Conservation (phyloP, 345 rosid species). For the Gossypium australe region DNA sequence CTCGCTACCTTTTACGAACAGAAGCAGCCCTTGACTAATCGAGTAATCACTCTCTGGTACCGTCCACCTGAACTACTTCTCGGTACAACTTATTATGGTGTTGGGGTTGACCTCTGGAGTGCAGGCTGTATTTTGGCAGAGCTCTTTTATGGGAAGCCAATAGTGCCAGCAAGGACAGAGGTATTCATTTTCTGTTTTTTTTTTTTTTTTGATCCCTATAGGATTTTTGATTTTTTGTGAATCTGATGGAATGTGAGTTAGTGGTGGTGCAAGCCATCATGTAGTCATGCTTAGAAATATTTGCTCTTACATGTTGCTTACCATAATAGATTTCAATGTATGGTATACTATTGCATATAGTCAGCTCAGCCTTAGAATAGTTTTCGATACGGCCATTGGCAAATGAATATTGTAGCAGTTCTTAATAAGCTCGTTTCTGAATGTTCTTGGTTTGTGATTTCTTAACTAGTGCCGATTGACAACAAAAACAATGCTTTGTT, state of each 20-base stretch:
- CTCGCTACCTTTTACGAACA: constrained; percentile 59
- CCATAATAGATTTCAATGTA: not conserved
- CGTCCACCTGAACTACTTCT: constrained; percentile 94
- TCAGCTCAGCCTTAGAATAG: too few relatives aligned
- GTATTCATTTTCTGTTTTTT: constrained; percentile 25
- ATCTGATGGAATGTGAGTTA: not conserved
- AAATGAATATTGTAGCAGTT: not conserved
- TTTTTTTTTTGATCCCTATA: not conserved
- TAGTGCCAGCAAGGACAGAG: constrained; percentile 91
- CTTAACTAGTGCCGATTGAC: too few relatives aligned
- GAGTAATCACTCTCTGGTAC: constrained; percentile 91
- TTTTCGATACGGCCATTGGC: not conserved
- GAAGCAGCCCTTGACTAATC: constrained; percentile 74
- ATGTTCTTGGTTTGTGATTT: not conserved
- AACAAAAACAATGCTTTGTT: not conserved
- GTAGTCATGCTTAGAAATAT: not conserved
- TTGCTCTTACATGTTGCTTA: constrained; percentile 11
- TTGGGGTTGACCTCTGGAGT: constrained; percentile 91
- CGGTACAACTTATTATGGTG: constrained; percentile 65
- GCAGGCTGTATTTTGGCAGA: constrained; percentile 92
- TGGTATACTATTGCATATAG: not conserved
- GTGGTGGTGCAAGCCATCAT: not conserved
- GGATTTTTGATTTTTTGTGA: not conserved
- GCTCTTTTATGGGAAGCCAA: constrained; percentile 75
- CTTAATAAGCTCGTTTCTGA: not conserved